A percentile compares a stretch with the other conserved stretches of the same genome.
Conservation (phyloP, 306 rosid genomes). For the Dryas drummondii region DNA sequence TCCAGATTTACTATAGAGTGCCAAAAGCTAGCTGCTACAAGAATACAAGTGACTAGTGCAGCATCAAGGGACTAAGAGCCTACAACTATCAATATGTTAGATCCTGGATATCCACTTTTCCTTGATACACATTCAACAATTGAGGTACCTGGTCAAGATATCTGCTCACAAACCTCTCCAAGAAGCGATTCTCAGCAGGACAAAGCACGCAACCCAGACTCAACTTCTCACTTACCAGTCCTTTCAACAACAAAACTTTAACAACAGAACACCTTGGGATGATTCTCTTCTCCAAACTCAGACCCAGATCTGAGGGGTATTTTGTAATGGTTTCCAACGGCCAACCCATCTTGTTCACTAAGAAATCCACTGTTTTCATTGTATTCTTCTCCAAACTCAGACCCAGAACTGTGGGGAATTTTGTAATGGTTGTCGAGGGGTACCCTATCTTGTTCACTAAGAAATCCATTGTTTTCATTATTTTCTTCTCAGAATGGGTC, state of each 20-base stretch:
- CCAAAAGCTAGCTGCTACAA: too few species aligned
- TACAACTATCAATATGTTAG: not conserved
- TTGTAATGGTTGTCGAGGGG: too few species aligned
- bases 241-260: constrained; percentile 23
- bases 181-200: constrained; percentile 19
- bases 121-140: constrained; percentile 21
- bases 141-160: constrained; percentile 25
- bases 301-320: not conserved
- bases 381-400: constrained; percentile 21
- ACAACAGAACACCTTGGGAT: constrained; percentile 31
- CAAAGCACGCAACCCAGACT: not conserved
- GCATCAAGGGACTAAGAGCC: not conserved
- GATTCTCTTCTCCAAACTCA: constrained; percentile 35
- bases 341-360: constrained; percentile 29
- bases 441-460: too few species aligned
- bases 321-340: not conserved
- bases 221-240: constrained; percentile 15
- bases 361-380: constrained; percentile 21
- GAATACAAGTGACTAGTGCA: too few species aligned
- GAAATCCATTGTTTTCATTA: too few species aligned
- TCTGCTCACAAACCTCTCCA: constrained; percentile 26
- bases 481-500: not conserved
- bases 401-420: too few species aligned
- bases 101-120: constrained; percentile 14
- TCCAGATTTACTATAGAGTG: too few species aligned